Evolutionary conservation across 768 basidiomycete species (phyloP).

Genomic region (Trametes sanguinea): DNA sequence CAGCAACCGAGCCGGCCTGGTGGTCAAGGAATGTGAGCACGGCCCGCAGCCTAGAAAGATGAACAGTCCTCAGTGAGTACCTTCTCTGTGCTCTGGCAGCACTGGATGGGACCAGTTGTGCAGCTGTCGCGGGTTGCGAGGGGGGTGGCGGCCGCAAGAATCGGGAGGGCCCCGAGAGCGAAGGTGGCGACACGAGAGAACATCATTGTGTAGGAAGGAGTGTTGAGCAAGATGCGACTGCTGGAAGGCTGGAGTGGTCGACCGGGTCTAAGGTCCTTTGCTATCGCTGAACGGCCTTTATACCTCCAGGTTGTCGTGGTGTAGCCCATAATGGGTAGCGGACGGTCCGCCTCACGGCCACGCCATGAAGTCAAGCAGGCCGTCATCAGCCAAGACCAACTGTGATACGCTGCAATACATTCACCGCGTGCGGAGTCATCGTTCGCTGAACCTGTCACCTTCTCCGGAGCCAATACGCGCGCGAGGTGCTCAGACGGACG

Average conservation of each 20-base stretch:
- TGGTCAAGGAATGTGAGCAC: no score
- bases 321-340: neutral
- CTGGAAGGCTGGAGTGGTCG: neutral
- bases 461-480: neutral
- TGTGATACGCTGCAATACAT: neutral
- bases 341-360: neutral
- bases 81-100: conserved; percentile 5
- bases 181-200: conserved; percentile 15
- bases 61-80: no score
- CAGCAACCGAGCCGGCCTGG: neutral
- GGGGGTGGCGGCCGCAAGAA: conserved; percentile 22
- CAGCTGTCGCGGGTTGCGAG: conserved; percentile 12
- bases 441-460: neutral
- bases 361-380: neutral
- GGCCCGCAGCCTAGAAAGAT: no score
- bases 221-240: neutral
- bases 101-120: conserved; percentile 13
- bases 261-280: conserved; percentile 1
- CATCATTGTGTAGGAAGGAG: conserved; percentile 1
- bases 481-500: neutral
- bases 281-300: neutral
- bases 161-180: conserved; percentile 12
- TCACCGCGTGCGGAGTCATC: neutral
- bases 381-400: neutral
- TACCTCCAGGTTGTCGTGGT: neutral